These are phyloP conservation scores for Rhizopogon sp. DNA, from an alignment of 768 basidiomycete genomes.

Conservation along the genomic window DNA sequence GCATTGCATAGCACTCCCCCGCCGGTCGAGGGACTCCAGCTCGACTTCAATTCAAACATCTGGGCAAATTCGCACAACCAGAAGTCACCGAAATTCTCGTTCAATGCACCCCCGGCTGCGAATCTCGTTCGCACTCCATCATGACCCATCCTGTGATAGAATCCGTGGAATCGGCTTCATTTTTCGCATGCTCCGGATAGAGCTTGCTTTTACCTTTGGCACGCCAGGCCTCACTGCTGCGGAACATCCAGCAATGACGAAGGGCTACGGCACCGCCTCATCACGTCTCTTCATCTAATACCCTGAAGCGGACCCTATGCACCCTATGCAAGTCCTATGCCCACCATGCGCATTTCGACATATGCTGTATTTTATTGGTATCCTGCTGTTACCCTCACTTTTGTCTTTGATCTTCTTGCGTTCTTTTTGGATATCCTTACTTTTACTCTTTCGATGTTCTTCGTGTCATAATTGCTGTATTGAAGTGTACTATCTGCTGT, in stretches of 20 bases:
- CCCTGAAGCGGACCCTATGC: not conserved
- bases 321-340: not conserved
- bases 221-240: conserved; percentile 4
- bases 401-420: not conserved
- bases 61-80: not conserved
- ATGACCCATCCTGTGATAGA: not conserved
- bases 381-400: not conserved
- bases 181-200: not conserved
- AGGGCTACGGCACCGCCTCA: not conserved
- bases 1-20: not conserved
- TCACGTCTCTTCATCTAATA: not conserved
- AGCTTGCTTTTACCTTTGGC: not conserved
- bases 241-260: conserved; percentile 2
- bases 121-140: not conserved
- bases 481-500: not conserved
- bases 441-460: not conserved
- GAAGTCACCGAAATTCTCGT: not conserved
- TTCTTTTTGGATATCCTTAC: not conserved
- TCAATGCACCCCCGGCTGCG: not conserved
- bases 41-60: not conserved
- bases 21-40: conserved; percentile 3
- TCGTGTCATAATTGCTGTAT: not conserved
- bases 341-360: not conserved
- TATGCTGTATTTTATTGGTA: conserved; percentile 1
- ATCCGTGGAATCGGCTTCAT: not conserved